Base-by-base conservation (phyloP, 257 asterid genomes). In the Echium plantagineum region DNA sequence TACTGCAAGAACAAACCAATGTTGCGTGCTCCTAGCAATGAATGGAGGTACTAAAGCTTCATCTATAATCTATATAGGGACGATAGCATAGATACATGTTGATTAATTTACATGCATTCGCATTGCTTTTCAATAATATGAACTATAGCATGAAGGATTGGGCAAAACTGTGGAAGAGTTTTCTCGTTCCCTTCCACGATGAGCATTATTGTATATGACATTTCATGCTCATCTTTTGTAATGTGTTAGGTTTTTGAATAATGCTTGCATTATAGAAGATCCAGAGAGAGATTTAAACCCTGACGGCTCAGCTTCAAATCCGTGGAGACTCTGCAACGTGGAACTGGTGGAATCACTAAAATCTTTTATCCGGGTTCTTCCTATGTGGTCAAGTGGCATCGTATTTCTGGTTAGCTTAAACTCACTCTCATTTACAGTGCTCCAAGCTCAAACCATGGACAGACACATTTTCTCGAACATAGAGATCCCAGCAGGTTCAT, bases 401-500 rank as follows among this genome's bases (percentile, higher is more conserved):
- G 6, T 63, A 42, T 24, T 57, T 56, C 51, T 52, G 19, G n/a
- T 46, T 52, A 21, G 3, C 52, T 30, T 15, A 5, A 20, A 31
- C 53, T 42, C 35, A 3, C 3, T 9, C 13, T n/a, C 65, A 18
- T 64, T 70, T 59, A 38, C 62, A 5, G 31, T 38, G 8, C 70
- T 70, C 5, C 74, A 70, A 64, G 54, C 65, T 12, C 60, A 30
- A 6, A 13, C 63, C 7, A 70, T 70, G 70, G 61, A 70, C 30
- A 59, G 66, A 21, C 63, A 70, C 63, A 4, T 64, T 19, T 53
- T 54, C 58, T 52, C 70, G 21, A 64, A 38, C 9, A 38, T 71
- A 3, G 57, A 71, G 49, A 53, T 71, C 22, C 75, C 71, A 6
- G 66, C 75, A 47, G 71, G 68, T 52, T 71, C 68, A 16, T 66